Percentiles rank a stretch among this genome's conserved stretches.
phyloP scores from a whole-genome alignment of 2,329 filamentous ascomycete species.

The Pseudogymnoascus sp. region DNA sequence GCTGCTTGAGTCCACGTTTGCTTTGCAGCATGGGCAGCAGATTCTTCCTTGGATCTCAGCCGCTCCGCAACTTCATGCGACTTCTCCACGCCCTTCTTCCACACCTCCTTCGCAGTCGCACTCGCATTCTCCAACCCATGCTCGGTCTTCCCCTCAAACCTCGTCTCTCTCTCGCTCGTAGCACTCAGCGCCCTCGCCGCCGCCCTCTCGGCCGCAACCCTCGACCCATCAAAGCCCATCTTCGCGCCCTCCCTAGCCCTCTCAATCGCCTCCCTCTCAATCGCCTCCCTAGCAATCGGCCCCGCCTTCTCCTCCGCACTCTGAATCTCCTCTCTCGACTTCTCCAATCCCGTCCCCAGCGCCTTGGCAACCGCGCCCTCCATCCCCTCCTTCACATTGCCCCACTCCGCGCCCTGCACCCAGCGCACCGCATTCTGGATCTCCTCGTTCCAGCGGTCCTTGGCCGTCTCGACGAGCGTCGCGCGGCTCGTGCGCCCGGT shows the following conservation, averaged over 20 bases:
- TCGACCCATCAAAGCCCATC: slow-evolving; percentile 26
- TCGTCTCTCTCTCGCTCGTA: slow-evolving; percentile 18
- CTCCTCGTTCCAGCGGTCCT: slow-evolving; percentile 74
- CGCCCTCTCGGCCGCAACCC: slow-evolving; percentile 22
- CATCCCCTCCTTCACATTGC: slow-evolving; percentile 50
- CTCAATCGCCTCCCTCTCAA: slow-evolving; percentile 31
- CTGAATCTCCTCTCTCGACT: slow-evolving; percentile 24
- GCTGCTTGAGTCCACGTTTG: not conserved
- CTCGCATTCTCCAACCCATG: slow-evolving; percentile 16
- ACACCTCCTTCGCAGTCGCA: slow-evolving; percentile 14
- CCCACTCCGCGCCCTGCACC: slow-evolving; percentile 61
- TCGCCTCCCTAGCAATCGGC: slow-evolving; percentile 31
- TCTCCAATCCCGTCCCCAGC: slow-evolving; percentile 25
- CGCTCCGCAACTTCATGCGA: slow-evolving; percentile 2
- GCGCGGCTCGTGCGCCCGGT: slow-evolving; percentile 45
- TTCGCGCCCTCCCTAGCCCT: slow-evolving; percentile 32
- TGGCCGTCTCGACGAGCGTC: slow-evolving; percentile 57
- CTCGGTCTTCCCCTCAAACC: slow-evolving; percentile 14
- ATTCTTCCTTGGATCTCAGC: not conserved
- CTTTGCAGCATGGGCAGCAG: not conserved
- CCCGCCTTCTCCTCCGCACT: slow-evolving; percentile 26
- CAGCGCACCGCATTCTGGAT: slow-evolving; percentile 59
- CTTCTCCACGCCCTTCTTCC: slow-evolving; percentile 1
- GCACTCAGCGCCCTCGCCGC: slow-evolving; percentile 20
- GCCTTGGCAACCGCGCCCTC: slow-evolving; percentile 43